Evolutionary conservation across 1,139 yeast species (phyloP).

Genomic region (Debaryomyces subglobosus): DNA sequence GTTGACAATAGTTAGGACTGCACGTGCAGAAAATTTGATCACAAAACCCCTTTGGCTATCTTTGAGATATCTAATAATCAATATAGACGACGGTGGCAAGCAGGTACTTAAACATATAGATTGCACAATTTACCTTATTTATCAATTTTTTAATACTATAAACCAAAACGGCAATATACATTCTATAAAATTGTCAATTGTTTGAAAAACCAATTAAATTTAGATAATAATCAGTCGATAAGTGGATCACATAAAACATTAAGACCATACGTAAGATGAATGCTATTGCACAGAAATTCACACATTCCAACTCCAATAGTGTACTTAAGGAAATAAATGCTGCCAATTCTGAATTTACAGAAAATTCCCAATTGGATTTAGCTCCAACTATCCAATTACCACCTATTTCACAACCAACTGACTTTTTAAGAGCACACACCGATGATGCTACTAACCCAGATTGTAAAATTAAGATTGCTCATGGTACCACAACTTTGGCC

Average conservation of each 20-base stretch:
- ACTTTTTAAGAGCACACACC: slow-evolving; percentile 94
- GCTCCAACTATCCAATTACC: slow-evolving; percentile 77
- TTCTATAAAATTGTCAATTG: background rate
- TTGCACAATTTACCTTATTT: background rate
- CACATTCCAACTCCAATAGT: slow-evolving; percentile 33
- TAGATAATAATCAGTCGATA: background rate
- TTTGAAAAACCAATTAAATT: background rate
- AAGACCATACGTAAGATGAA: slow-evolving; percentile 32
- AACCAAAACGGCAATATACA: background rate
- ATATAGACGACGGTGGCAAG: slow-evolving; percentile 8
- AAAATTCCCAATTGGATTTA: slow-evolving; percentile 35
- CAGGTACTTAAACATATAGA: background rate
- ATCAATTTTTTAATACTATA: background rate
- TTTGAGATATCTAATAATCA: background rate
- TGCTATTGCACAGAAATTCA: slow-evolving; percentile 43
- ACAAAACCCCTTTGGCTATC: slow-evolving; percentile 2
- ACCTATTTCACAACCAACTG: slow-evolving; percentile 90
- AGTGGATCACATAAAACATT: background rate
- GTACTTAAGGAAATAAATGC: slow-evolving; percentile 34
- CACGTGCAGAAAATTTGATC: background rate
- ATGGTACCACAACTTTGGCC: slow-evolving; percentile 97
- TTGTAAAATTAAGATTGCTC: slow-evolving; percentile 94
- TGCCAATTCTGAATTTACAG: slow-evolving; percentile 26
- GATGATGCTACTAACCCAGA: slow-evolving; percentile 93
- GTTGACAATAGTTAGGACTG: background rate